Percentiles rank a stretch among this genome's conserved stretches.
phyloP scores from a whole-genome alignment of 2,329 filamentous ascomycete genomes.

The Aspergillus tamarii region DNA sequence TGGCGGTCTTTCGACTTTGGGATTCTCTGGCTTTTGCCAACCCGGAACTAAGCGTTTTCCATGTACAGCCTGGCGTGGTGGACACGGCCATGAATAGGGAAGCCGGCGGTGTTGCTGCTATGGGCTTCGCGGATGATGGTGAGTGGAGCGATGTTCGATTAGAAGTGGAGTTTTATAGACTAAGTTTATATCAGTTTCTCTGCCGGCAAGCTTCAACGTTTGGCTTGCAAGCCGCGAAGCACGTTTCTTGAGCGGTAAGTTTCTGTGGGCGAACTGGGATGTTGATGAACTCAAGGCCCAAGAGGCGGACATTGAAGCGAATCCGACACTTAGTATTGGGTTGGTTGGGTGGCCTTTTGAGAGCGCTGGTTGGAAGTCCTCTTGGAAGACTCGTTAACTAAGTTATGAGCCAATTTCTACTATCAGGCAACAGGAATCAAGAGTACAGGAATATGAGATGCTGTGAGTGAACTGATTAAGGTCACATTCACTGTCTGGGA shows the following conservation, averaged over 20 bases:
- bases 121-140: slow-evolving; percentile 19
- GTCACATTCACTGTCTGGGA: too few species aligned
- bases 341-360: neutral
- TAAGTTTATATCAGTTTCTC: slow-evolving; percentile 16
- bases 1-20: slow-evolving; percentile 18
- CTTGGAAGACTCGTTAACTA: neutral
- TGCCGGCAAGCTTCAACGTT: slow-evolving; percentile 33
- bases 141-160: neutral
- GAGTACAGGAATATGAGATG: too few species aligned
- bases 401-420: too few species aligned
- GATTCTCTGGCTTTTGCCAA: slow-evolving; percentile 18
- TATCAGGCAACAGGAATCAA: too few species aligned
- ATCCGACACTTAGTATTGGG: neutral
- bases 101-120: slow-evolving; percentile 13
- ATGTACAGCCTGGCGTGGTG: slow-evolving; percentile 23
- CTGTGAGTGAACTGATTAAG: too few species aligned
- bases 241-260: slow-evolving; percentile 42
- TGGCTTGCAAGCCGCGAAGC: slow-evolving; percentile 45
- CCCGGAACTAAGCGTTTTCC: slow-evolving; percentile 20
- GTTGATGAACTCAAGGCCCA: slow-evolving; percentile 40
- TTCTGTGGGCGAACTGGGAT: slow-evolving; percentile 44
- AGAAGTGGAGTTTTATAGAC: too few species aligned
- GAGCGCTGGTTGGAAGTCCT: neutral
- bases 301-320: slow-evolving; percentile 19
- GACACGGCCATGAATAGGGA: slow-evolving; percentile 24